Percentiles rank a stretch among this genome's conserved stretches.
Evolutionary conservation across 768 basidiomycete genomes (phyloP).

Genomic region (Naematelia aurantialba): DNA sequence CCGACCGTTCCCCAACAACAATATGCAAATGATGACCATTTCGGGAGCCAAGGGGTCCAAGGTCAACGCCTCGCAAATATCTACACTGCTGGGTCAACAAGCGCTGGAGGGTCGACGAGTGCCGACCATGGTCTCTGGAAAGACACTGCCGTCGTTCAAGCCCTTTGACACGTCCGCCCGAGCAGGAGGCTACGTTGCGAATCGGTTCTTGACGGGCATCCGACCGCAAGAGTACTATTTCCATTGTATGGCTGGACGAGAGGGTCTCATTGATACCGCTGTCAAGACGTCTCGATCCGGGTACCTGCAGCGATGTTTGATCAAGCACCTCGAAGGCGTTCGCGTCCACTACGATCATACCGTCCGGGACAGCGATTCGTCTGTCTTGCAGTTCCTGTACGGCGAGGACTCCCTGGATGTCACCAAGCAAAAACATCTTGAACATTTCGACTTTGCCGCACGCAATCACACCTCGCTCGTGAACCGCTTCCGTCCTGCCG

Average conservation of each 20-base stretch:
- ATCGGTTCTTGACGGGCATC: constrained; percentile 96
- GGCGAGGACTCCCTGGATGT: constrained; percentile 96
- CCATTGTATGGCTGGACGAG: constrained; percentile 99
- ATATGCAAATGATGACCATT: constrained; percentile 99
- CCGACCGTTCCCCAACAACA: constrained; percentile 92
- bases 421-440: constrained; percentile 92
- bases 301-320: constrained; percentile 93
- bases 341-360: constrained; percentile 97
- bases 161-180: constrained; percentile 97
- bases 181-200: constrained; percentile 95
- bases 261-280: constrained; percentile 97
- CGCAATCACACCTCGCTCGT: constrained; percentile 77
- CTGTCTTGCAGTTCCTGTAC: constrained; percentile 92
- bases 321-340: constrained; percentile 96
- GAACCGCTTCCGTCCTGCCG: constrained; percentile 63
- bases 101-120: constrained; percentile 97
- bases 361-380: constrained; percentile 88
- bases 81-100: constrained; percentile 95
- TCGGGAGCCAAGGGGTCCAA: constrained; percentile 97
- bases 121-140: constrained; percentile 97
- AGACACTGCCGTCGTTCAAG: constrained; percentile 94
- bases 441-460: constrained; percentile 88
- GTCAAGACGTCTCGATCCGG: constrained; percentile 98
- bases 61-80: constrained; percentile 96
- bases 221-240: constrained; percentile 99